These are phyloP conservation scores for Moricandia arvensis DNA, from an alignment of 345 rosid genomes.

Conservation along the genomic window DNA sequence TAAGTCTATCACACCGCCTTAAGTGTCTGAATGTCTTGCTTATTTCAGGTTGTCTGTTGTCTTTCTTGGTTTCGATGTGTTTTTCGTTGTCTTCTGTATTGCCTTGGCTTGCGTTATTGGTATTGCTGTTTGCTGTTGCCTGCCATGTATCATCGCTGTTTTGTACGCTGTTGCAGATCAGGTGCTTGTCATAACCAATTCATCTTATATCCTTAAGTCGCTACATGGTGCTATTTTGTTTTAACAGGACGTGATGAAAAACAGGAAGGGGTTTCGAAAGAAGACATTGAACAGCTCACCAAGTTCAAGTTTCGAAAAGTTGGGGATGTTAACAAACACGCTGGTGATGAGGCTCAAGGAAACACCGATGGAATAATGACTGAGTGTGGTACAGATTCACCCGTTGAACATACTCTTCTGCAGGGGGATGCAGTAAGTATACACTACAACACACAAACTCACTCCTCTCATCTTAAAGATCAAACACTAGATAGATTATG, in stretches of 20 bases:
- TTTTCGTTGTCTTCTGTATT: background rate
- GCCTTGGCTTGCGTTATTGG: background rate
- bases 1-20: background rate
- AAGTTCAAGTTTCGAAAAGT: background rate
- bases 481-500: background rate
- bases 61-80: background rate
- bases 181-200: background rate
- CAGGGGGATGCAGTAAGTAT: background rate
- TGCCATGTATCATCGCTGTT: background rate
- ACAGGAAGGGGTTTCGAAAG: background rate
- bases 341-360: background rate
- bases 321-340: background rate
- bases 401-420: background rate
- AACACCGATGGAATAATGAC: background rate
- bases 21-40: background rate
- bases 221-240: background rate
- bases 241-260: background rate
- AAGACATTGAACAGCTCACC: conserved; percentile 1
- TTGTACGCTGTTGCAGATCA: background rate
- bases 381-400: background rate
- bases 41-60: background rate
- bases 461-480: background rate
- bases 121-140: background rate
- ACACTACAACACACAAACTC: background rate
- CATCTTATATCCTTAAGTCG: background rate